Evolutionary conservation across 2,329 filamentous ascomycete genomes (phyloP).

Genomic region (Leptographium lundbergii): DNA sequence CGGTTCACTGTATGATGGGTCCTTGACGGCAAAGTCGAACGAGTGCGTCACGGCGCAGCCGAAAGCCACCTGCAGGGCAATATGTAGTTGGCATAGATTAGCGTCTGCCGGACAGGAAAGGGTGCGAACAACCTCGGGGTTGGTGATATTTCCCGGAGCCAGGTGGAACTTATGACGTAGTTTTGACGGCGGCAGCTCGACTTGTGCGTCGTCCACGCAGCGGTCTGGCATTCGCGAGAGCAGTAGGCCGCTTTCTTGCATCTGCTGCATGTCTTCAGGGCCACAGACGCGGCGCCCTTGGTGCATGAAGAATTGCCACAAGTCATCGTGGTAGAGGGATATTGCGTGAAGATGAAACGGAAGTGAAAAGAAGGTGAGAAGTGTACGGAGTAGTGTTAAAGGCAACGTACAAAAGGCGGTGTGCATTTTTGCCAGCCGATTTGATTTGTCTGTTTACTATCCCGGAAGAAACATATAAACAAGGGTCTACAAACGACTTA

Average conservation of each 20-base stretch:
- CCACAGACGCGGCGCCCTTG: neutral
- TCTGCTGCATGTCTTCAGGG: neutral
- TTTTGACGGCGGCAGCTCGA: neutral
- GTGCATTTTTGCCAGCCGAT: no score
- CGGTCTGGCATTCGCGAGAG: neutral
- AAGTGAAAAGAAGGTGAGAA: no score
- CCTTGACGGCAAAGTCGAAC: neutral
- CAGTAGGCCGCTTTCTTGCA: neutral
- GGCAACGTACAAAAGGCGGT: no score
- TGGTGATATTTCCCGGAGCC: neutral
- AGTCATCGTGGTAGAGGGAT: neutral
- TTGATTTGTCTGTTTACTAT: no score
- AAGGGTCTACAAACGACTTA: no score
- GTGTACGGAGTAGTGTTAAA: no score
- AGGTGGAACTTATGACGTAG: neutral
- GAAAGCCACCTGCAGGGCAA: neutral
- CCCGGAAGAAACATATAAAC: no score
- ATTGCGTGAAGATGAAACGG: no score
- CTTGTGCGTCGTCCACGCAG: neutral
- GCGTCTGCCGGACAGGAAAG: neutral
- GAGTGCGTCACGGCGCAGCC: neutral
- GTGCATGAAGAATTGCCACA: neutral
- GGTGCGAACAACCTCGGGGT: neutral
- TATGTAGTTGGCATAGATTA: neutral
- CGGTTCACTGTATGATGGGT: neutral